These are phyloP conservation scores for Pythium phragmiticola DNA, from an alignment of 352 stramenopile genomes.

Conservation along the genomic window DNA sequence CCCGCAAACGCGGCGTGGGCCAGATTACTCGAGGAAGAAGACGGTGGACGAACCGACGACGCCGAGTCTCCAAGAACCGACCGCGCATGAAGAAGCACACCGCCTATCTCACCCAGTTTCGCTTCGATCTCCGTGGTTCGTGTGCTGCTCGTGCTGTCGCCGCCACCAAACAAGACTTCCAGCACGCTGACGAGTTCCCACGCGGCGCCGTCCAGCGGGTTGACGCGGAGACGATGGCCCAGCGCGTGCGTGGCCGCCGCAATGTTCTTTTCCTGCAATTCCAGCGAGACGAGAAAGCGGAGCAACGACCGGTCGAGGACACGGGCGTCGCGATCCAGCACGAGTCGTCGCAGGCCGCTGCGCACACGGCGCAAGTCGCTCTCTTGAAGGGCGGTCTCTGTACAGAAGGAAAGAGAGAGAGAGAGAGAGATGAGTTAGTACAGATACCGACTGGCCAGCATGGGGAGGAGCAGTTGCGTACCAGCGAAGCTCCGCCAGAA, in stretches of 20 bases:
- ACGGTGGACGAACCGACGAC: background rate
- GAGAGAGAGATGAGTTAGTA: no score
- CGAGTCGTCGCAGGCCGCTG: constrained; percentile 4
- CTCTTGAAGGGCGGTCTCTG: constrained; percentile 14
- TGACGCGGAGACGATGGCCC: constrained; percentile 7
- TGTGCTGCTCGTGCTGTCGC: constrained; percentile 12
- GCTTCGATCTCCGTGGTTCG: constrained; percentile 29
- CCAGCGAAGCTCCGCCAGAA: constrained; percentile 15
- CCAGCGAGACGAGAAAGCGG: constrained; percentile 6
- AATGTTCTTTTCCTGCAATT: constrained; percentile 23
- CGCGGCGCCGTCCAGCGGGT: constrained; percentile 14
- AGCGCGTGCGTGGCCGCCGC: constrained; percentile 3
- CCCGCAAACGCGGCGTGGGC: background rate
- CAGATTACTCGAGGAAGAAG: background rate
- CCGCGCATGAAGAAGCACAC: constrained; percentile 24
- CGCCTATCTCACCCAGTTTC: constrained; percentile 36
- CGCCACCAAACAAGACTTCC: constrained; percentile 61
- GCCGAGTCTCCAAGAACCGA: background rate
- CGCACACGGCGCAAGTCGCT: constrained; percentile 13
- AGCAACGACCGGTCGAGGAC: constrained; percentile 2
- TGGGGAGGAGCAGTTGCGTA: background rate
- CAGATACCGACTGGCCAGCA: background rate
- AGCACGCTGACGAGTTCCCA: constrained; percentile 52
- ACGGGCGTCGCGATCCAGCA: background rate
- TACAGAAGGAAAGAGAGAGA: background rate